Evolutionary conservation across 345 rosid genomes (phyloP), one percentile per base, ranked within the genome.

Genomic region (Adansonia digitata): DNA sequence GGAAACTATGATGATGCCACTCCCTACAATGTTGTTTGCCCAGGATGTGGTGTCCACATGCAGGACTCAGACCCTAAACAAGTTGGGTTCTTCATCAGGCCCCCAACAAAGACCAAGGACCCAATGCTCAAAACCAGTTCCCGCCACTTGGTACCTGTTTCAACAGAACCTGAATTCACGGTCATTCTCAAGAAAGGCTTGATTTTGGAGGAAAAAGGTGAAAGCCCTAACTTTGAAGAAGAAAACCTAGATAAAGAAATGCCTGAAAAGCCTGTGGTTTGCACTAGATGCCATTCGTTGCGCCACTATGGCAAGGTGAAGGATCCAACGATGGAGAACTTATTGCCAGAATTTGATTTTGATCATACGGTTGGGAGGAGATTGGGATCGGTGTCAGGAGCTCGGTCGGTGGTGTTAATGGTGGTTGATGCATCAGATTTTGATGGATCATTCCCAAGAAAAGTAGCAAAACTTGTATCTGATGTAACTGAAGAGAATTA

Each of bases 291-390:
- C 71, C 99, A 94, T 74, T 92, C 97, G 2, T 81, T 94, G 70
- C 88, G 98, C 57, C 92, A 91, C 57, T 94, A 94, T 31, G 97
- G 97, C 63, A 93, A 74, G 84, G 99, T 94, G 74, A 91, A 89
- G 78, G 96, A 94, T 78, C 88, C 91, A 12, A 81, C 81, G 0
- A 85, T 88, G 75, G 99, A 94, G 87, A 93, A 94, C 83, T 79
- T 93, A 53, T 80, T 94, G 81, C 99, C 98, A 11, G 99, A 94
- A 68, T 93, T 94, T 63, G 99, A 94, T 82, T 94, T 94, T 57
- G 86, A 87, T 76, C 92, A 88, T 67, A 91, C 97, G 0, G 92
- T 94, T 5, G 98, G 97, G 13, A 88, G 86, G 81, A 87, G 91
- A 75, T 35, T 95, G 78, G 84, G 86, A 29, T 88, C 93, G 3